These are phyloP conservation scores for Dryadomyces sulphureus DNA, from an alignment of 2,329 filamentous ascomycete species.

Conservation along the genomic window DNA sequence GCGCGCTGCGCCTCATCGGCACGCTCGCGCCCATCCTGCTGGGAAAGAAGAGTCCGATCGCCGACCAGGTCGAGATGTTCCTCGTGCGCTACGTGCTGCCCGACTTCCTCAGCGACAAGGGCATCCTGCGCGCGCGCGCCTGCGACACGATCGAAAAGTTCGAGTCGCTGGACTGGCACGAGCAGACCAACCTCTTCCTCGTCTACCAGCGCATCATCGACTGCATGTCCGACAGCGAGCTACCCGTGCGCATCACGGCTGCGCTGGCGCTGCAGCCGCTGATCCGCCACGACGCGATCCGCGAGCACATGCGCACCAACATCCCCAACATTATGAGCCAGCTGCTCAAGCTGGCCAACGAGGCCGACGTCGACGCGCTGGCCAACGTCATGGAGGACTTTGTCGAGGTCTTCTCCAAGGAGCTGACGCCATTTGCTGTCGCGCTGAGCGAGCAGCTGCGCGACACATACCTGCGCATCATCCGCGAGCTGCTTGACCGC, in stretches of 20 bases:
- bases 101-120: conserved; percentile 84
- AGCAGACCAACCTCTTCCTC: conserved; percentile 84
- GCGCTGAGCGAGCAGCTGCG: conserved; percentile 89
- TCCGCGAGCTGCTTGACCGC: conserved; percentile 80
- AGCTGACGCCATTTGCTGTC: conserved; percentile 92
- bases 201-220: conserved; percentile 96
- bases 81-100: conserved; percentile 97
- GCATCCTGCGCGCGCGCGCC: conserved; percentile 83
- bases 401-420: conserved; percentile 94
- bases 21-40: conserved; percentile 87
- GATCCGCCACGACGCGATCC: conserved; percentile 88
- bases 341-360: conserved; percentile 88
- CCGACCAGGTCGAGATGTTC: conserved; percentile 96
- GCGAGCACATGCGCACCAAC: conserved; percentile 89
- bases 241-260: conserved; percentile 88
- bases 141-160: conserved; percentile 98
- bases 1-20: conserved; percentile 91
- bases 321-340: conserved; percentile 99
- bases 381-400: conserved; percentile 99
- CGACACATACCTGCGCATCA: conserved; percentile 89
- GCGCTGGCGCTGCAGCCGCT: conserved; percentile 87
- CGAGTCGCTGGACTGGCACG: conserved; percentile 92
- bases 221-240: conserved; percentile 86
- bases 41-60: conserved; percentile 96
- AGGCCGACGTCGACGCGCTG: conserved; percentile 91